Evolutionary conservation across 139 green algal species (phyloP), one percentile per base, ranked within the genome.

Genomic region (Picochlorum sp.): DNA sequence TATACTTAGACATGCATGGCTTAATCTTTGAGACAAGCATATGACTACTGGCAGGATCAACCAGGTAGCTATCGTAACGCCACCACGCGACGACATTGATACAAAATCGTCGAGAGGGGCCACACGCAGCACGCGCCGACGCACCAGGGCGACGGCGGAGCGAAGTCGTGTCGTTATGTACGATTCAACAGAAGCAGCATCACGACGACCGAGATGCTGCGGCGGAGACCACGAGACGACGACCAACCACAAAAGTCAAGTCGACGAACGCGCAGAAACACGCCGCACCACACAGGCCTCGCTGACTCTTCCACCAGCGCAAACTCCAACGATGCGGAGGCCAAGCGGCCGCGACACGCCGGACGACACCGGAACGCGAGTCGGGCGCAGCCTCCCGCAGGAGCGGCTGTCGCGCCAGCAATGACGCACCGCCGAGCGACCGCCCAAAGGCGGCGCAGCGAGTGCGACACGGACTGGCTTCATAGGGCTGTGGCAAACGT

Each of bases 1-100:
- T 96, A 96, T 96, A 96, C 89, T 96, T 95, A 95, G 89, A 96
- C 89, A 95, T 96, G 89, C 89, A 96, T 95, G 89, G 87, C 87
- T 94, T 94, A 96, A 96, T 94, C 86, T 94, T 94, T 94, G 88
- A 92, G 88, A 94, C 88, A 93, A 95, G 86, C 88, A 95, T 93
- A 93, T 93, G 86, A 93, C 86, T 93, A 95, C 85, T 95, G 85
- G 86, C 86, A 93, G 88, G 85, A 93, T 93, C 88, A 93, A 95
- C 86, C 86, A 92, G 88, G 86, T 93, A 90, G 81, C 86, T 87
- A 72, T 21, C 51, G 20, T 59, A 15, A 59, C 20, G 18, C 51
- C 16, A 0, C 8, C 11, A 54, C 49, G 26, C 16, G 14, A 21
- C 6, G 16, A 34, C 60, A 23, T 23, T 23, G n/a, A n/a, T n/a